Percentiles rank a stretch among this genome's conserved stretches.
These are phyloP conservation scores for Aquanectria penicillioides DNA, from an alignment of 2,329 filamentous ascomycete genomes.

Conservation along the genomic window DNA sequence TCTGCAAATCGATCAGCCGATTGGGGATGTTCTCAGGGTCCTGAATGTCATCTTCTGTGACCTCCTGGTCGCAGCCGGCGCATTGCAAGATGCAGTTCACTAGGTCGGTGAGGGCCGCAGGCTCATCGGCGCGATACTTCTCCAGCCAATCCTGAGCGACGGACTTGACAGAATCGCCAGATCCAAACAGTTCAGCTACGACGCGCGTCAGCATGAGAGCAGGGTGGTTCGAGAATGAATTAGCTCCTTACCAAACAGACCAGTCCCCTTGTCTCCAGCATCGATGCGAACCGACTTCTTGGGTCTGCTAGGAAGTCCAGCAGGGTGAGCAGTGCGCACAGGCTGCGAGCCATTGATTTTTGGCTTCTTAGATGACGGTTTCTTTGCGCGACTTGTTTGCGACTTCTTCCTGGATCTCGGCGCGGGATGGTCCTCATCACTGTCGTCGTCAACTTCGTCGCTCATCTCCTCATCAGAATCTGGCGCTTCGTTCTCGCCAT, in stretches of 20 bases:
- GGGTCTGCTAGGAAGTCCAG: slow-evolving; percentile 61
- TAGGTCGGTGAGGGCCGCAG: slow-evolving; percentile 67
- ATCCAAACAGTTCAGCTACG: slow-evolving; percentile 71
- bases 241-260: slow-evolving; percentile 62
- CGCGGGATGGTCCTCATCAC: slow-evolving; percentile 53
- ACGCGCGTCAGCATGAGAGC: slow-evolving; percentile 31
- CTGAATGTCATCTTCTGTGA: slow-evolving; percentile 84
- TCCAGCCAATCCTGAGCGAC: slow-evolving; percentile 70
- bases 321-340: slow-evolving; percentile 47
- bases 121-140: slow-evolving; percentile 64
- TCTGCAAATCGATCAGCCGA: slow-evolving; percentile 84
- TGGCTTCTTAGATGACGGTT: slow-evolving; percentile 71
- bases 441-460: slow-evolving; percentile 59
- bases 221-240: background rate
- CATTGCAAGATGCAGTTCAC: slow-evolving; percentile 75
- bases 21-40: slow-evolving; percentile 88
- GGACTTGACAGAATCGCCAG: slow-evolving; percentile 64
- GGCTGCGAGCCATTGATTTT: slow-evolving; percentile 68
- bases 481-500: slow-evolving; percentile 58
- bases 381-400: slow-evolving; percentile 59
- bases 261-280: slow-evolving; percentile 60
- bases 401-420: slow-evolving; percentile 52
- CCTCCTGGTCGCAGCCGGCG: slow-evolving; percentile 81
- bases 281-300: slow-evolving; percentile 67
- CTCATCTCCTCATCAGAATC: slow-evolving; percentile 58